Evolutionary conservation across 1,284 basidiomycete species (phyloP), one percentile per base, ranked within the genome.

Genomic region (Mycocalia duriaeana): DNA sequence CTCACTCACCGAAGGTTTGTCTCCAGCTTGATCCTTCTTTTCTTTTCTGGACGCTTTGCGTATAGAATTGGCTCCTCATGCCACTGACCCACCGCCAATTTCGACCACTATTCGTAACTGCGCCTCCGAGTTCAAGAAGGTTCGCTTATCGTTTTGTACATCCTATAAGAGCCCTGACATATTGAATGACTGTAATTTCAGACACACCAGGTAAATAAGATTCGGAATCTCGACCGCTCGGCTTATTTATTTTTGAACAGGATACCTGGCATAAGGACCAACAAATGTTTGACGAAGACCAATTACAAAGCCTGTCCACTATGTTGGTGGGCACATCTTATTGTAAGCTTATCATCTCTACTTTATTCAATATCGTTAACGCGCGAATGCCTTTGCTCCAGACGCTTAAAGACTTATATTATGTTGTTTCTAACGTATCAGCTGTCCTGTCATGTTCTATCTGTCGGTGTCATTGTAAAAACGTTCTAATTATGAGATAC

Each of bases 221-320:
- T 49, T 34, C 18, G 18, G 24, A 19, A 42, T 31, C 39, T 51
- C 40, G 47, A 35, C 36, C 16, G 26, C 36, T 38, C 38, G 47
- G 11, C 45, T 40, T 45, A 48, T 47, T 26, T 50, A 50, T 34
- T 40, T 47, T 48, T 25, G 50, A 50, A 48, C 59, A 91, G 87
- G 91, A 93, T 63, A 93, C 89, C 44, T 94, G 91, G 91, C 85
- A 89, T 54, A 90, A 89, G 57, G 94, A 98, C 66, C 89, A 94
- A 65, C 77, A 83, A 52, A 79, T 81, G 50, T 98, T 99, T 66
- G 81, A 89, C 56, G 90, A 94, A 63, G 93, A 95, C 60, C 92
- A 95, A 62, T 66, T 94, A 36, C 85, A 89, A 60, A 86, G 82
- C 55, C 76, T 96, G 57, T 90, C 91, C 36, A 89, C 89, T 38